A percentile compares a stretch with the other conserved stretches of the same genome.
phyloP scores from a whole-genome alignment of 2,329 filamentous ascomycete species.

The Calonectria pteridis region DNA sequence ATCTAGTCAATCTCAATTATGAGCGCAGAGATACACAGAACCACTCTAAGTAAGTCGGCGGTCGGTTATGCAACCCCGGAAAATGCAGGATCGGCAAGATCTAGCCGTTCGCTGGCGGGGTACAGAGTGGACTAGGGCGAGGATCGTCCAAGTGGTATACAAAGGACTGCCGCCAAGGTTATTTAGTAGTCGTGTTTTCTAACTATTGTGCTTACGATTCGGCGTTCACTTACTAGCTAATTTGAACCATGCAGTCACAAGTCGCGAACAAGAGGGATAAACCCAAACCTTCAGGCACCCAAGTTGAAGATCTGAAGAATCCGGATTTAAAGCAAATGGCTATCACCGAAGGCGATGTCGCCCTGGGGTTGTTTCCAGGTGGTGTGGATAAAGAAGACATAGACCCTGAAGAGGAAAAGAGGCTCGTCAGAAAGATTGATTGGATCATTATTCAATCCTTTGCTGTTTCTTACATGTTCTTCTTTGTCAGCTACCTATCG shows the following conservation, averaged over 20 bases:
- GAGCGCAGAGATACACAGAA: neutral
- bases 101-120: neutral
- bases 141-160: neutral
- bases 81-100: neutral
- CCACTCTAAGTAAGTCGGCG: too few relatives aligned
- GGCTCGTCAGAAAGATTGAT: slow-evolving; percentile 1
- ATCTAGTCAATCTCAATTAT: too few relatives aligned
- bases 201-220: neutral
- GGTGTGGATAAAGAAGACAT: neutral
- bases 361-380: neutral
- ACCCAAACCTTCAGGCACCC: neutral
- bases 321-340: neutral
- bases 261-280: neutral
- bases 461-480: slow-evolving; percentile 7
- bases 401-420: neutral
- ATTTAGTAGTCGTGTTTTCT: neutral
- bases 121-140: neutral
- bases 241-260: neutral
- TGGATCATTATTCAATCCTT: neutral
- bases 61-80: neutral
- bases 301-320: neutral
- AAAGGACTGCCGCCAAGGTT: neutral
- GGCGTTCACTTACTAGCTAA: too few relatives aligned
- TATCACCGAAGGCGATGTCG: neutral
- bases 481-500: neutral